A percentile compares a stretch with the other conserved stretches of the same genome.
These are phyloP conservation scores for Chrysoporthe puriensis DNA, from an alignment of 2,329 filamentous ascomycete species.

Conservation along the genomic window DNA sequence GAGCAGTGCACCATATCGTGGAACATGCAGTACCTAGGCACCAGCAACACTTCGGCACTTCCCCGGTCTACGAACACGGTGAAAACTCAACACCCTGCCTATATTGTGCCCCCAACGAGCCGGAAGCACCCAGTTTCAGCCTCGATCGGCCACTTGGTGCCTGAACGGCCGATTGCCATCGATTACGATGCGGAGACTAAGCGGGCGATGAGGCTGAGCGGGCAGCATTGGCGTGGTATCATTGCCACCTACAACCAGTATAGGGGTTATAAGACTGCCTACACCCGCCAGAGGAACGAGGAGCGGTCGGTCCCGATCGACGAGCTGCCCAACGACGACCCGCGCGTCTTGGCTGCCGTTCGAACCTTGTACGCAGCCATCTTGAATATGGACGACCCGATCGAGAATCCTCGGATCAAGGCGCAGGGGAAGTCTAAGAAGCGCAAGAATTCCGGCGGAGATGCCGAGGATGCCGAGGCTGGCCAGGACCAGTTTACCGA, in stretches of 20 bases:
- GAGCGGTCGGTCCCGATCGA: neutral
- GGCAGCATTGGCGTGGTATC: neutral
- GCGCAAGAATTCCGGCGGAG: neutral
- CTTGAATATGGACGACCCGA: neutral
- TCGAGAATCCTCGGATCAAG: slow-evolving; percentile 1
- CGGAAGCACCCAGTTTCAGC: no score
- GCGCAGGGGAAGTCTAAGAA: neutral
- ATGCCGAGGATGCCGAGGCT: neutral
- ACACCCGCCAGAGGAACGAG: neutral
- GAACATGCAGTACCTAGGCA: neutral
- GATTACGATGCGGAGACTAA: neutral
- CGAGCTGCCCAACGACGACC: neutral
- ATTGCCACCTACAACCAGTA: neutral
- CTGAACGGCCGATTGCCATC: neutral
- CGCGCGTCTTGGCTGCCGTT: neutral
- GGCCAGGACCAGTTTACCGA: slow-evolving; percentile 16
- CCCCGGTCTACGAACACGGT: no score
- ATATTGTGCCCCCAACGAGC: no score
- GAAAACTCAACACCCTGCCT: no score
- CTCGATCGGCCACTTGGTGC: neutral
- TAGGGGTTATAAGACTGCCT: neutral
- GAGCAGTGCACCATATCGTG: no score
- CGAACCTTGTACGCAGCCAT: neutral
- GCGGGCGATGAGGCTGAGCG: neutral
- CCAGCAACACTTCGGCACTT: neutral